Evolutionary conservation across 192 early-diverging fungal genomes (phyloP).

Genomic region (Backusella luteola): DNA sequence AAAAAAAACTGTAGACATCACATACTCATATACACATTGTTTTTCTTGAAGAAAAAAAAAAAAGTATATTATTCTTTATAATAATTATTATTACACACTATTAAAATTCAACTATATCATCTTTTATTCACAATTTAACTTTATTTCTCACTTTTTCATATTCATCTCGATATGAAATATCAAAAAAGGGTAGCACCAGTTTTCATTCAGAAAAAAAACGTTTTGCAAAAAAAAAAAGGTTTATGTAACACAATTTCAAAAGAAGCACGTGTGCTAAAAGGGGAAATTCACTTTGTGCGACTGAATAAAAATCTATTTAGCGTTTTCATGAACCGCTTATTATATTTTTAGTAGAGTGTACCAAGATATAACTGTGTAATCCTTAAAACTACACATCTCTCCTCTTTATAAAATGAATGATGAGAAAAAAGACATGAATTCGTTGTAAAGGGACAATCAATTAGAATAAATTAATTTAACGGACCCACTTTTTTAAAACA

Average conservation of each 20-base stretch:
- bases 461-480: conserved; percentile 5
- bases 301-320: background rate
- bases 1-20: background rate
- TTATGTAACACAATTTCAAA: background rate
- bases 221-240: background rate
- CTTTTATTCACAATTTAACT: background rate
- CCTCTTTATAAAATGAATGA: background rate
- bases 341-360: conserved; percentile 5
- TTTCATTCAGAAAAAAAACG: background rate
- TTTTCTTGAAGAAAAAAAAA: no score
- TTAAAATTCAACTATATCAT: background rate
- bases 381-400: background rate
- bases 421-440: background rate
- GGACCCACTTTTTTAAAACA: background rate
- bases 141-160: background rate
- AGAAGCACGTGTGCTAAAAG: conserved; percentile 7
- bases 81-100: background rate
- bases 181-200: background rate
- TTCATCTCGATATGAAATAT: background rate
- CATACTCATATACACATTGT: background rate
- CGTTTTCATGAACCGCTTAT: background rate
- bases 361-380: background rate
- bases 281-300: background rate
- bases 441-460: conserved; percentile 5
- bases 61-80: background rate